Base-by-base conservation (phyloP, 345 rosid genomes). In the Citrus medica region DNA sequence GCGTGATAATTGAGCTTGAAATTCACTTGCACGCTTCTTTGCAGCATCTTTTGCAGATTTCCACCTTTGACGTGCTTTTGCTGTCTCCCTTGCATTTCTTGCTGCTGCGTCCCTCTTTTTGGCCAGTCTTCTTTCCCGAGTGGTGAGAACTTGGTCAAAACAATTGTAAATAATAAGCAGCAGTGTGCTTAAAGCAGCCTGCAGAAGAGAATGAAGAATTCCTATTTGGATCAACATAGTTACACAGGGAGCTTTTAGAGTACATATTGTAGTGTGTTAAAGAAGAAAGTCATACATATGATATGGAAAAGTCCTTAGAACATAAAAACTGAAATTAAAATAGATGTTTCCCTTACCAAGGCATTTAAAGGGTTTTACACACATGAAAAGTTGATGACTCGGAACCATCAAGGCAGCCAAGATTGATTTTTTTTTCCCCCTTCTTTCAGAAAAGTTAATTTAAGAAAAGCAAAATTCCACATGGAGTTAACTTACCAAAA, bases 61-160 rank as follows among this genome's bases (percentile, higher is more conserved):
- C 99, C 99, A 94, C 85, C 84, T 89, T 76, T 90, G 93, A 55
- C 86, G 90, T 42, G 97, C 97, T 83, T 81, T 89, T 42, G 92
- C 94, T 69, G 88, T 89, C 86, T 88, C 90, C 74, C 84, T 85
- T 68, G 89, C 91, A 76, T 83, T 89, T 83, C 82, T 90, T 67
- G 92, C 98, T 1, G 98, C 98, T 76, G 98, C 89, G 80, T 92
- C 98, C 78, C 98, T 90, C 74, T 97, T 88, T 75, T 94, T 91
- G 9, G 98, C 92, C 51, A 84, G 81, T 78, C 97, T 88, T 73
- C 92, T 90, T 69, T 93, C 95, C 80, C 97, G 88, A 35, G 88
- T 89, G 40, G 89, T 80, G 38, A 94, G 85, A 76, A 96, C 89
- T 87, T 94, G 99, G 76, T 90, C 99, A 17, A 94, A 94, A 79